Evolutionary conservation across 2,329 filamentous ascomycete species (phyloP).

Genomic region (Neofusicoccum parvum): DNA sequence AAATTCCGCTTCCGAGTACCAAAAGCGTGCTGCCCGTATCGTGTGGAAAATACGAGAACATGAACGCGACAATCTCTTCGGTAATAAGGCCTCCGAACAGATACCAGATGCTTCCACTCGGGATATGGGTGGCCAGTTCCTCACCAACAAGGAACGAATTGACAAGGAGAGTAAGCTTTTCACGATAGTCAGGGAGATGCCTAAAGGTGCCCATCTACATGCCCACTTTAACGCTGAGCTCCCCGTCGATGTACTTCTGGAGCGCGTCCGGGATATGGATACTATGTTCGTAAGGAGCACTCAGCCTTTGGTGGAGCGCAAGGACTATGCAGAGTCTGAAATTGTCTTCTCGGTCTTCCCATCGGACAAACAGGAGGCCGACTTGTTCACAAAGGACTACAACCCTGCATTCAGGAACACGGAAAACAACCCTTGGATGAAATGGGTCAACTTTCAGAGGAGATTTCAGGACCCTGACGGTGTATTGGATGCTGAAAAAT

Average conservation of each 20-base stretch:
- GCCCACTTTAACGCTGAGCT: conserved; percentile 79
- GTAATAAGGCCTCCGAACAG: conserved; percentile 45
- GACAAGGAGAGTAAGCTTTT: conserved; percentile 59
- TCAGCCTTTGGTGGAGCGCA: conserved; percentile 45
- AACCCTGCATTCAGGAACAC: conserved; percentile 32
- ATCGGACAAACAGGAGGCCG: conserved; percentile 30
- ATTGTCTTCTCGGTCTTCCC: conserved; percentile 62
- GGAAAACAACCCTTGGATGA: conserved; percentile 44
- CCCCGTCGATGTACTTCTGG: conserved; percentile 61
- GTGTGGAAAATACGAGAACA: conserved; percentile 44
- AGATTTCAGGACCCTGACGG: conserved; percentile 35
- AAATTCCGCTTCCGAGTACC: conserved; percentile 27
- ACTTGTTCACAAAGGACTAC: conserved; percentile 57
- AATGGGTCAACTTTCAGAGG: conserved; percentile 47
- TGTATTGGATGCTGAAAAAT: conserved; percentile 43
- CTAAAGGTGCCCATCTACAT: conserved; percentile 74
- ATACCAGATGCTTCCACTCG: conserved; percentile 40
- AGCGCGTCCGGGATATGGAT: conserved; percentile 54
- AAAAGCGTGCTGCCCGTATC: conserved; percentile 38
- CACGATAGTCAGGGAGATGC: conserved; percentile 59
- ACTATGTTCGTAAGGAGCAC: conserved; percentile 72
- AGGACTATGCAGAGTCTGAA: conserved; percentile 58
- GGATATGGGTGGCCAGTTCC: conserved; percentile 53
- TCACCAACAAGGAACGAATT: conserved; percentile 48
- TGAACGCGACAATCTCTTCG: conserved; percentile 45